A percentile compares a stretch with the other conserved stretches of the same genome.
Conservation (phyloP, 306 rosid genomes). For the Glycyrrhiza uralensis region DNA sequence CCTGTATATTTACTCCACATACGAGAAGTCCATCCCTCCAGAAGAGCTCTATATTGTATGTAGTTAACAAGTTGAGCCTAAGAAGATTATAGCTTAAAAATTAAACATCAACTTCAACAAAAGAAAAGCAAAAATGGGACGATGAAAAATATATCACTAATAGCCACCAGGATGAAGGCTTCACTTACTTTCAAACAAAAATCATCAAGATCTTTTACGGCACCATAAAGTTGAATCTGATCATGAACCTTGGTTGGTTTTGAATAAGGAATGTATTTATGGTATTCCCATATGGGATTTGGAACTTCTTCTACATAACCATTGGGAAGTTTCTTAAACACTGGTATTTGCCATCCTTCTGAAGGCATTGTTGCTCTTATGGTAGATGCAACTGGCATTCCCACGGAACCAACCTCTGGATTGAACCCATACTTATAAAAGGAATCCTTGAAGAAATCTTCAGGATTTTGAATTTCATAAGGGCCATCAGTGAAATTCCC, state of each 20-base stretch:
- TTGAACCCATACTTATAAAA: slow-evolving; percentile 75
- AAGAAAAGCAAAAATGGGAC: neutral
- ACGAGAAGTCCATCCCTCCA: slow-evolving; percentile 86
- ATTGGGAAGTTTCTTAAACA: slow-evolving; percentile 58
- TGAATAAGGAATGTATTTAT: slow-evolving; percentile 88
- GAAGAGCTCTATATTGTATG: slow-evolving; percentile 85
- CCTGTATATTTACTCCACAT: slow-evolving; percentile 98
- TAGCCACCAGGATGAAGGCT: neutral
- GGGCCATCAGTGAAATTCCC: slow-evolving; percentile 91
- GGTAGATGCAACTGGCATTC: slow-evolving; percentile 91
- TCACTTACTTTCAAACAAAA: slow-evolving; percentile 77
- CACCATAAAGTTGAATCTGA: slow-evolving; percentile 84
- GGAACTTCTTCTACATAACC: slow-evolving; percentile 82
- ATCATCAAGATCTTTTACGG: slow-evolving; percentile 78
- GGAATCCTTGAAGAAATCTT: slow-evolving; percentile 61
- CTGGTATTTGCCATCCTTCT: slow-evolving; percentile 87
- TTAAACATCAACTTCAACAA: slow-evolving; percentile 23
- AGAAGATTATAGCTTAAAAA: slow-evolving; percentile 14
- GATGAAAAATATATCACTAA: slow-evolving; percentile 10
- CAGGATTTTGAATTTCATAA: slow-evolving; percentile 89
- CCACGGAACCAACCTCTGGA: slow-evolving; percentile 96
- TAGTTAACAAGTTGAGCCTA: slow-evolving; percentile 95
- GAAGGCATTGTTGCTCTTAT: slow-evolving; percentile 89
- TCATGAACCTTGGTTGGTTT: slow-evolving; percentile 76
- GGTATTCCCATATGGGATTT: slow-evolving; percentile 94